A percentile compares a stretch with the other conserved stretches of the same genome.
Conservation (phyloP, 2,329 filamentous ascomycete species). For the Claviceps spartinae region DNA sequence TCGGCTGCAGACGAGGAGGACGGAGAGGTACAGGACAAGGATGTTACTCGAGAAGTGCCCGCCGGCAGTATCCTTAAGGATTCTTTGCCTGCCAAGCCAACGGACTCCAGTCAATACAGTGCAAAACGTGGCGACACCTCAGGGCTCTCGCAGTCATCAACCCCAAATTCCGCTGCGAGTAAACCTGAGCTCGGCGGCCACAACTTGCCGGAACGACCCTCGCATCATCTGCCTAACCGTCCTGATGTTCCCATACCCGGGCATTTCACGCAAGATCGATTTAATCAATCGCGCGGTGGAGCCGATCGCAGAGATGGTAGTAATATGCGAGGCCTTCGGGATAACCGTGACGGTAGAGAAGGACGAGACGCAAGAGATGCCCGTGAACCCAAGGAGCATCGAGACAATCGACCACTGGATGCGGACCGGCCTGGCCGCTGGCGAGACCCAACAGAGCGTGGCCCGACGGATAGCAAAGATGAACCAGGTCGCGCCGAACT, state of each 20-base stretch:
- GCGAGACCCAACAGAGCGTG: constrained; percentile 32
- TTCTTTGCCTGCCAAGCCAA: constrained; percentile 19
- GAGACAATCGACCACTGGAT: constrained; percentile 26
- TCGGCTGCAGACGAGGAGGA: constrained; percentile 46
- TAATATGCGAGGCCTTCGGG: constrained; percentile 15
- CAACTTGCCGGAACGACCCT: constrained; percentile 23
- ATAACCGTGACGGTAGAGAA: constrained; percentile 15
- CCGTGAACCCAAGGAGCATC: constrained; percentile 21
- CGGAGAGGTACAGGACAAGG: constrained; percentile 54
- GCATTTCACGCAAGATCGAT: constrained; percentile 33
- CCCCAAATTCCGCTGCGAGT: constrained; percentile 14
- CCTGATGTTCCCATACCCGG: constrained; percentile 43
- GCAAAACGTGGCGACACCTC: constrained; percentile 13
- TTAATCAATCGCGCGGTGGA: constrained; percentile 25
- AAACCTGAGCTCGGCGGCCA: constrained; percentile 20
- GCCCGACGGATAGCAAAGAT: constrained; percentile 21
- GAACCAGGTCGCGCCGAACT: constrained; percentile 15
- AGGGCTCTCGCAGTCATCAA: constrained; percentile 14
- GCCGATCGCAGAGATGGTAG: constrained; percentile 27
- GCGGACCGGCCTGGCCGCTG: constrained; percentile 25
- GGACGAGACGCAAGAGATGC: constrained; percentile 24
- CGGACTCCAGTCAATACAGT: constrained; percentile 14
- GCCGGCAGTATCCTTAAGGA: constrained; percentile 16
- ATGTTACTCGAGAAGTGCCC: constrained; percentile 7
- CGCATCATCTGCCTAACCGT: constrained; percentile 37